Base-by-base conservation (phyloP, 495 filamentous ascomycete species). In the Podospora pseudopauciseta region DNA sequence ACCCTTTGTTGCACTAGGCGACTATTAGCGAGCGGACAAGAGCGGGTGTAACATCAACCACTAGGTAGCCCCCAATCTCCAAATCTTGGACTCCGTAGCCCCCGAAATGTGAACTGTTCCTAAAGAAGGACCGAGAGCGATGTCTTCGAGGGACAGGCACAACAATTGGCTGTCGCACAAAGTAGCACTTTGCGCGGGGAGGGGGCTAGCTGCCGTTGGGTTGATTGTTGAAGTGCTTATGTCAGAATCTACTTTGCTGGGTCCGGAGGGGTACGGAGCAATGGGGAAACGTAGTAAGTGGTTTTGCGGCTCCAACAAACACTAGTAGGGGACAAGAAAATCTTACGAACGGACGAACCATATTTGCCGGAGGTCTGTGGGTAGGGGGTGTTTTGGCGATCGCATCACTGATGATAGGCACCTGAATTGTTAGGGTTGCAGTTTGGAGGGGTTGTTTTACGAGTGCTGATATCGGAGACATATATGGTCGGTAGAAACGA, bases 191-290 rank as follows among this genome's bases (percentile, higher is more conserved):
- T 49, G 39, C 39, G 13, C 39, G 39, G 13, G 39, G 39, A 5
- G 39, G 39, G 39, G 39, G 39, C 39, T 49, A 49, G 39, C 39
- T 49, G 39, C 39, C 39, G 39, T 16, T 49, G 39, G 9, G 1
- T 11, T 49, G 9, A 3, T 18, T 6, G 5, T 49, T 11, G 39
- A 49, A 49, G 39, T 58, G 23, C 55, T 58, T 58, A 58, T 58
- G 55, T 26, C 55, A 58, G 55, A 58, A 20, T 26, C n/a, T 58
- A 20, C 55, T 58, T 58, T 26, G 23, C 55, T 58, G 55, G 55
- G 23, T 20, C 55, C 39, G 2, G 39, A 11, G 39, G 15, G 39
- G 39, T 11, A 49, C 39, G 39, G 39, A 49, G 39, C 39, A 49
- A 49, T 49, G 13, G 39, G 39, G 39, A 16, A 49, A 49, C 2